Base-by-base conservation (phyloP, 2,329 filamentous ascomycete species). In the Mycogone perniciosa region DNA sequence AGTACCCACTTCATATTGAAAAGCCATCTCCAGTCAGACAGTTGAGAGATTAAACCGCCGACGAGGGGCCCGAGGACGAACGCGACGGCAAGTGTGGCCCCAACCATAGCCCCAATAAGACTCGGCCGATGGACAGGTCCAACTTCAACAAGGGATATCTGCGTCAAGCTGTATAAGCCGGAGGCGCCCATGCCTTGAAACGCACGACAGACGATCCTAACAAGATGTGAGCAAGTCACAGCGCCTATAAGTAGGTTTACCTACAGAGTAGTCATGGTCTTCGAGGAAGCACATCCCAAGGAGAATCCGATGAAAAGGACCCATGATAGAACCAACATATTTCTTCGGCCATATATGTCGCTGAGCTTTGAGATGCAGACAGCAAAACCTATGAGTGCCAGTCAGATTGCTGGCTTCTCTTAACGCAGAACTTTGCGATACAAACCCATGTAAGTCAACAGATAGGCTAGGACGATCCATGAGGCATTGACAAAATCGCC, bases 111-210 rank as follows among this genome's bases (percentile, higher is more conserved):
- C 2, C 79, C 77, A 39, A 82, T 75, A 11, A 81, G 60, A 47
- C 75, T 74, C 3, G 78, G 77, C 6, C 71, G 73, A 55, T 77
- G 67, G 3, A 69, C 70, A 9, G 77, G 79, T 0, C 78, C 76
- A 46, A 82, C 70, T 54, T 82, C 79, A 30, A 81, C 71, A 1
- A 83, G 69, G 9, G 75, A 73, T 47, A 81, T 77, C 51, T 83
- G 77, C 1, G 77, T 76, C 39, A 84, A 64, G 55, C 78, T 81
- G 62, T 83, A 85, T 27, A 84, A 66, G 0, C 81, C 81, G 7
- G 81, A 80, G 2, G 78, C 81, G 0, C 81, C 81, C 40, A 83
- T 72, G 4, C 80, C 80, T 51, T 83, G 80, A 10, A 83, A 74
- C 1, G 77, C 76, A 20, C 80, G 76, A 51, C 73, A 83, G 10